Conservation (phyloP, 331 rosid species). For the Rosa hybrid region DNA sequence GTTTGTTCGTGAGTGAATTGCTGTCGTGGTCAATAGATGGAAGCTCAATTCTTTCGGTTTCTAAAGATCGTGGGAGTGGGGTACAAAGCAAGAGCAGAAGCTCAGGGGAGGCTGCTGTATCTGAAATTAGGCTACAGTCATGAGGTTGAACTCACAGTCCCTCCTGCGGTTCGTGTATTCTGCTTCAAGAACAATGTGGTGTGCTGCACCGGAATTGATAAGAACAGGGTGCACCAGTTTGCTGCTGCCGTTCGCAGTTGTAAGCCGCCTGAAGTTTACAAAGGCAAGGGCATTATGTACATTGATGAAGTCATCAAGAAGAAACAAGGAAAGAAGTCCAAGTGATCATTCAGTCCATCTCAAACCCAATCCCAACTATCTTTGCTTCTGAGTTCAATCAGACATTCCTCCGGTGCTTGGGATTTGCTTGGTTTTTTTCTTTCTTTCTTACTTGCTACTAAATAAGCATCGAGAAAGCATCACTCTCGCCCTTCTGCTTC, state of each 20-base stretch:
- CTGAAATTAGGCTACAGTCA: constrained; percentile 89
- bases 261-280: constrained; percentile 90
- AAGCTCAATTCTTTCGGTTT: constrained; percentile 78
- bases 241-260: constrained; percentile 79
- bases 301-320: constrained; percentile 70
- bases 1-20: no score
- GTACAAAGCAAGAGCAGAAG: constrained; percentile 91
- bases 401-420: background rate
- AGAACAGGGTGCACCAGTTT: constrained; percentile 83
- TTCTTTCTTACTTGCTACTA: background rate
- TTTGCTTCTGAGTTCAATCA: background rate
- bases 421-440: background rate
- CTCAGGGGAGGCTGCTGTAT: constrained; percentile 63
- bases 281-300: constrained; percentile 94
- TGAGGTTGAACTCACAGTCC: constrained; percentile 77
- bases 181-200: constrained; percentile 91
- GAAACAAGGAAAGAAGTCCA: constrained; percentile 70
- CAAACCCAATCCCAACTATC: background rate
- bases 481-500: background rate
- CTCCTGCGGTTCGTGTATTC: constrained; percentile 83
- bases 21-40: constrained; percentile 37
- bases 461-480: background rate
- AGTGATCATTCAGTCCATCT: background rate
- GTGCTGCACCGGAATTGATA: constrained; percentile 89
- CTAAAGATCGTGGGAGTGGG: constrained; percentile 94